A percentile compares a stretch with the other conserved stretches of the same genome.
Conservation (phyloP, 2,329 filamentous ascomycete species). For the Botrytis paeoniae region DNA sequence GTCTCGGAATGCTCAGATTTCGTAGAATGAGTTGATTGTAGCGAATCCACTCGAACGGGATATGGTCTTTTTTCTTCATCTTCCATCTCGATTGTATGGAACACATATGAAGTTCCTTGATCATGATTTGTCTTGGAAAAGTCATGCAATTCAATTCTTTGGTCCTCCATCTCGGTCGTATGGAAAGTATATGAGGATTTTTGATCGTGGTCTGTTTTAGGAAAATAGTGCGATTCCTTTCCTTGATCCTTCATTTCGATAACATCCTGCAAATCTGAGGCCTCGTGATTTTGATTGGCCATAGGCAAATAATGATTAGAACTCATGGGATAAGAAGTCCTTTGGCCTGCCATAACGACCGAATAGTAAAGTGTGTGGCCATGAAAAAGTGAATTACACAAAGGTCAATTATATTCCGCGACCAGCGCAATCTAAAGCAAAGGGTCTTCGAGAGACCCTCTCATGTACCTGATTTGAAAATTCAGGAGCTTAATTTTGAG, state of each 20-base stretch:
- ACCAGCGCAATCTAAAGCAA: not conserved
- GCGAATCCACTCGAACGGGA: not conserved
- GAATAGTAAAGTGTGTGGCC: not conserved
- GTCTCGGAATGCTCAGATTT: not conserved
- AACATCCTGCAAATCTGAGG: not conserved
- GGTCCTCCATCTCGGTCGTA: not conserved
- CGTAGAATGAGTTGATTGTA: not conserved
- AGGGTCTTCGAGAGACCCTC: not conserved
- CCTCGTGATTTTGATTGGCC: not conserved
- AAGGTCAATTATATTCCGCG: not conserved
- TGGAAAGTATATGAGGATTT: not conserved
- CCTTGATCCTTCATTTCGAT: not conserved
- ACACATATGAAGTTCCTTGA: not conserved
- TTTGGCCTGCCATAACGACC: not conserved
- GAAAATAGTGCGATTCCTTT: not conserved
- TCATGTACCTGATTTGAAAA: not conserved
- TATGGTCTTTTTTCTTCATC: not conserved
- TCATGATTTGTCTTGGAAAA: not conserved
- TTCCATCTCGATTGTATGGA: not conserved
- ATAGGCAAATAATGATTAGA: not conserved
- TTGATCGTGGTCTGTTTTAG: not conserved
- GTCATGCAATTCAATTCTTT: not conserved
- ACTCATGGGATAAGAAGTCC: not conserved
- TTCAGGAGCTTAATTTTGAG: not conserved
- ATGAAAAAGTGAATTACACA: not conserved